A percentile compares a stretch with the other conserved stretches of the same genome.
These are phyloP conservation scores for Hyparrhenia diplandra DNA, from an alignment of 176 grass and related monocot species.

Conservation along the genomic window DNA sequence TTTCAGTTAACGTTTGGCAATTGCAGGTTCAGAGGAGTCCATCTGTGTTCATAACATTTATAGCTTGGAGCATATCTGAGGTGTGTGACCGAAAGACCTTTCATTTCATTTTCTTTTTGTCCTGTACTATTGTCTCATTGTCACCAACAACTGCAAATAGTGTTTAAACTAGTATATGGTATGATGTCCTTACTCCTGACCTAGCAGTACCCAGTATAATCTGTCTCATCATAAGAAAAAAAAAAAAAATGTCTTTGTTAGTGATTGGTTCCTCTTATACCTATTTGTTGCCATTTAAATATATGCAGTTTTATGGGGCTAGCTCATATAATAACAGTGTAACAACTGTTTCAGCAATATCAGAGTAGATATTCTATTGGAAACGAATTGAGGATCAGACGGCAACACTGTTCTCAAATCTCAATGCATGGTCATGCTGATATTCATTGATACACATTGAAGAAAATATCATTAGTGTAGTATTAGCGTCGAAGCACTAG, in stretches of 20 bases:
- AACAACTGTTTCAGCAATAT: not conserved
- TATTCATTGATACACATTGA: not conserved
- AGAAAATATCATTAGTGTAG: not conserved
- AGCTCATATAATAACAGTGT: not conserved
- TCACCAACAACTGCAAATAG: not conserved
- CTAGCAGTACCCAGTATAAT: not conserved
- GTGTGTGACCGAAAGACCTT: conserved; percentile 1
- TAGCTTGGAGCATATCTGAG: conserved; percentile 85
- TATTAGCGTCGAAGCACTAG: not conserved
- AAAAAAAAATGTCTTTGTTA: not conserved
- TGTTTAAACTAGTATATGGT: not conserved
- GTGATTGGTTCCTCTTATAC: not conserved
- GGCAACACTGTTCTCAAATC: not conserved
- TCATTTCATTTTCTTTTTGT: not conserved
- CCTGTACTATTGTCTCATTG: not conserved
- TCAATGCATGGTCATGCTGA: not conserved
- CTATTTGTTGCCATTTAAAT: not conserved
- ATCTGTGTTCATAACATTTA: conserved; percentile 83
- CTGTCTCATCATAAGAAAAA: not conserved
- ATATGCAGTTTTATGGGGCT: too few species aligned
- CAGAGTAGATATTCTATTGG: not conserved
- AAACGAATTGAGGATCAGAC: not conserved
- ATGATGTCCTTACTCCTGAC: not conserved
- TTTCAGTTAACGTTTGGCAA: conserved; percentile 28
- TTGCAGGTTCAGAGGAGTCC: conserved; percentile 68